Conservation (phyloP, 257 asterid species). For the Vinca minor region DNA sequence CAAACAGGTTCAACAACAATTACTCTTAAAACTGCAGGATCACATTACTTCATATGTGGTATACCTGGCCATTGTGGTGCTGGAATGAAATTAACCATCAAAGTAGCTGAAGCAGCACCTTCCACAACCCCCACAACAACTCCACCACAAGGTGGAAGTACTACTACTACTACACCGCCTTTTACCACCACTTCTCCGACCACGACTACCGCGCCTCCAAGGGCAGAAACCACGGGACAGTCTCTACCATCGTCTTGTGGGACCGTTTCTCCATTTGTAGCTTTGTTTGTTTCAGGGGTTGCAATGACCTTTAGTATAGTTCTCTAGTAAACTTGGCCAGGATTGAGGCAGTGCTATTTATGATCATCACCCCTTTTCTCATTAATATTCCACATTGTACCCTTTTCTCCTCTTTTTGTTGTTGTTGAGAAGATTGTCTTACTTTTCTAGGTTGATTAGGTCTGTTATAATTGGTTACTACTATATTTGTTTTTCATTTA, state of each 20-base stretch:
- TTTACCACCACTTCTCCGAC: constrained; percentile 12
- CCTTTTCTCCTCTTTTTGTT: not conserved
- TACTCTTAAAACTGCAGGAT: constrained; percentile 20
- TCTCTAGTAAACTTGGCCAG: constrained; percentile 17
- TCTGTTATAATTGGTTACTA: constrained; percentile 4
- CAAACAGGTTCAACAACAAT: constrained; percentile 47
- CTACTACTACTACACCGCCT: constrained; percentile 10
- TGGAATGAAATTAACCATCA: constrained; percentile 29
- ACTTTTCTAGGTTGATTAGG: constrained; percentile 3
- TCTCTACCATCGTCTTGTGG: constrained; percentile 13
- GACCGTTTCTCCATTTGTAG: constrained; percentile 11
- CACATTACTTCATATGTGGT: constrained; percentile 27
- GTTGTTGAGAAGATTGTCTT: constrained; percentile 9
- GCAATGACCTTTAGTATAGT: constrained; percentile 10
- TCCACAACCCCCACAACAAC: constrained; percentile 8
- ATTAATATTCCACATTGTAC: not conserved
- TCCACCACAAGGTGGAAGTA: constrained; percentile 6
- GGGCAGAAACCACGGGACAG: not conserved
- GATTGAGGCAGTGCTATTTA: constrained; percentile 28
- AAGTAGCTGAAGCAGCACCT: constrained; percentile 12
- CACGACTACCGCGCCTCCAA: constrained; percentile 1
- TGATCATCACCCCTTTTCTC: not conserved
- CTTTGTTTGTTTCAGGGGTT: not conserved
- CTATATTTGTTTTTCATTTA: not conserved
- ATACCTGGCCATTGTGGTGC: constrained; percentile 23